phyloP scores from a whole-genome alignment of 2,329 filamentous ascomycete species.

The Ceratocystis huliohia region DNA sequence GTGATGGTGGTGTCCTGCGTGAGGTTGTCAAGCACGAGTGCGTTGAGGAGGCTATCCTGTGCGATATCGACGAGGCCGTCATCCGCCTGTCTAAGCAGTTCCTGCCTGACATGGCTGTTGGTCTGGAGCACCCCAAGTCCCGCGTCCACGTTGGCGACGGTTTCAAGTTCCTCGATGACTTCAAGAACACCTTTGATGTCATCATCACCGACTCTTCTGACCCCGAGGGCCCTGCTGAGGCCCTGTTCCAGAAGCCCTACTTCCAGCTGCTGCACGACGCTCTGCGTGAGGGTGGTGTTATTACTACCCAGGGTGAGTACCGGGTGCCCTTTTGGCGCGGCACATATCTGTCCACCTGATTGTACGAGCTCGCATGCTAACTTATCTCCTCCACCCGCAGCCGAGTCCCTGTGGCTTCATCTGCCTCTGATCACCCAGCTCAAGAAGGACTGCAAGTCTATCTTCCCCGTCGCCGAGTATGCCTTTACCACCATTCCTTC shows the following conservation, averaged over 20 bases:
- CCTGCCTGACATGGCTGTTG: slow-evolving; percentile 83
- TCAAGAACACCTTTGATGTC: slow-evolving; percentile 95
- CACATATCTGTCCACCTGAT: background rate
- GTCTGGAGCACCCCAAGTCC: slow-evolving; percentile 87
- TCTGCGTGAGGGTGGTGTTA: slow-evolving; percentile 88
- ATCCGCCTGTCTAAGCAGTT: slow-evolving; percentile 97
- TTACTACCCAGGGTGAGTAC: slow-evolving; percentile 85
- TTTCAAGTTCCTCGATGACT: slow-evolving; percentile 95
- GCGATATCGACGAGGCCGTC: slow-evolving; percentile 98
- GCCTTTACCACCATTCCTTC: slow-evolving; percentile 98
- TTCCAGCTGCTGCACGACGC: slow-evolving; percentile 87
- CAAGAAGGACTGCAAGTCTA: slow-evolving; percentile 90
- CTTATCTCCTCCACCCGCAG: slow-evolving; percentile 35
- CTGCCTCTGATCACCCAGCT: slow-evolving; percentile 84
- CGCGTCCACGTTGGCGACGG: slow-evolving; percentile 90
- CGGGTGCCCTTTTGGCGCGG: slow-evolving; percentile 46
- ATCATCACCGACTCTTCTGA: slow-evolving; percentile 99
- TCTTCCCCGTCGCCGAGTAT: slow-evolving; percentile 97
- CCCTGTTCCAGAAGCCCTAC: slow-evolving; percentile 96
- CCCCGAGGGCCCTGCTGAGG: slow-evolving; percentile 91
- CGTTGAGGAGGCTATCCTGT: slow-evolving; percentile 90
- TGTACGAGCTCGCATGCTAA: background rate
- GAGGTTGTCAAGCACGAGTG: slow-evolving; percentile 98
- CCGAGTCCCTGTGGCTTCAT: slow-evolving; percentile 99
- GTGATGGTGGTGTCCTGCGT: slow-evolving; percentile 91